Percentiles rank a stretch among this genome's conserved stretches.
These are phyloP conservation scores for Starmerella vitae DNA, from an alignment of 805 yeast genomes.

Conservation along the genomic window DNA sequence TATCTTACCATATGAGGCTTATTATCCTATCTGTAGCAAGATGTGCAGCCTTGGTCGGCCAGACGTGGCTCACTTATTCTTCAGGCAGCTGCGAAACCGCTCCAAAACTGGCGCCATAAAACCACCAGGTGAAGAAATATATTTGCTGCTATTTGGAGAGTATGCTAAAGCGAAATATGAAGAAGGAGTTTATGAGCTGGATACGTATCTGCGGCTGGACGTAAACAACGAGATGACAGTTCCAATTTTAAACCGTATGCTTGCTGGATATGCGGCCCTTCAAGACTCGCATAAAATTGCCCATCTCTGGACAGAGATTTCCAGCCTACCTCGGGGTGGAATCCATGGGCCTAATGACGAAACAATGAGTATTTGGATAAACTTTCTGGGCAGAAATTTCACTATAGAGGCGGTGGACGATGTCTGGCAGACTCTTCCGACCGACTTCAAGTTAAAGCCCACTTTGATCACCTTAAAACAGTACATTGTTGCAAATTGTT, in stretches of 20 bases:
- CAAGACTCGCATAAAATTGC: slow-evolving; percentile 43
- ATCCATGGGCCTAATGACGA: slow-evolving; percentile 39
- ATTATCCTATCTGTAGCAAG: slow-evolving; percentile 43
- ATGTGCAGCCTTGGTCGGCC: slow-evolving; percentile 43
- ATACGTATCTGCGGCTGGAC: slow-evolving; percentile 52
- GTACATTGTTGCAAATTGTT: slow-evolving; percentile 55
- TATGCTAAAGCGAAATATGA: slow-evolving; percentile 48
- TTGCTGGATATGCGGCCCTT: slow-evolving; percentile 50
- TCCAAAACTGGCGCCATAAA: slow-evolving; percentile 38
- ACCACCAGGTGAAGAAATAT: slow-evolving; percentile 44
- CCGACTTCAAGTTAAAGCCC: slow-evolving; percentile 38
- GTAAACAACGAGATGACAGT: slow-evolving; percentile 42
- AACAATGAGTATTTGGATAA: slow-evolving; percentile 53
- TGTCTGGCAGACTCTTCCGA: slow-evolving; percentile 48
- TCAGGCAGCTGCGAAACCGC: slow-evolving; percentile 44
- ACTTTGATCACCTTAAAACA: slow-evolving; percentile 42
- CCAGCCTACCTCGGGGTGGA: slow-evolving; percentile 39
- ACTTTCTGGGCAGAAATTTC: slow-evolving; percentile 40
- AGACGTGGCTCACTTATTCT: slow-evolving; percentile 47
- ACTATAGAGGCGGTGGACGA: slow-evolving; percentile 42
- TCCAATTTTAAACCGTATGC: slow-evolving; percentile 43
- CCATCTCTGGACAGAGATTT: slow-evolving; percentile 47
- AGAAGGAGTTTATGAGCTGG: slow-evolving; percentile 53
- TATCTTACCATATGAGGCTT: slow-evolving; percentile 43
- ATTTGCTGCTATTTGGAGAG: slow-evolving; percentile 43